Evolutionary conservation across 2,329 filamentous ascomycete genomes (phyloP).

Genomic region (Cercospora sesami): DNA sequence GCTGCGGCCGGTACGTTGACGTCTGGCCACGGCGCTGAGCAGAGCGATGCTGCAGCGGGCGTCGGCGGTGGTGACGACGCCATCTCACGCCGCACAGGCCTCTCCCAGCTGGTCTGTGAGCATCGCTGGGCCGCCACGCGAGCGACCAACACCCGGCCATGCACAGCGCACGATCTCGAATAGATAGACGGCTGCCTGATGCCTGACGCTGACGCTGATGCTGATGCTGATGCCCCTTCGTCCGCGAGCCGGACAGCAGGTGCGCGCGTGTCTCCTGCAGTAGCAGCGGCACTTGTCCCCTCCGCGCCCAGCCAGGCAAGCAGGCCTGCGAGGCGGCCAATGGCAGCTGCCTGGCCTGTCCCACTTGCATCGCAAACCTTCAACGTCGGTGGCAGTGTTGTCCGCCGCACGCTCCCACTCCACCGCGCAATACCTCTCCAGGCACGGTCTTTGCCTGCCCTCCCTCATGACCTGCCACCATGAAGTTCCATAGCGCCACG

Average conservation of each 20-base stretch:
- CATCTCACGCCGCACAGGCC: background rate
- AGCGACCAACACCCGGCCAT: background rate
- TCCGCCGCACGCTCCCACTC: background rate
- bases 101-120: background rate
- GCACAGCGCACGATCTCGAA: background rate
- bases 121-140: background rate
- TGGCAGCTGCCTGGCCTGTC: background rate
- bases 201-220: background rate
- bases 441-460: background rate
- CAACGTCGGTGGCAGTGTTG: background rate
- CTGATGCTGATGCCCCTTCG: background rate
- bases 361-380: background rate
- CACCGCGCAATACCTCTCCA: background rate
- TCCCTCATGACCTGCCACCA: constrained; percentile 7
- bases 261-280: background rate
- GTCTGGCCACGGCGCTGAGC: background rate
- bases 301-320: background rate
- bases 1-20: background rate
- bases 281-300: background rate
- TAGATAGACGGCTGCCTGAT: background rate
- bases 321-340: background rate
- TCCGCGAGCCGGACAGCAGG: background rate
- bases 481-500: constrained; percentile 16
- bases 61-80: background rate
- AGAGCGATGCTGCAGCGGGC: background rate